Evolutionary conservation across 352 stramenopile species (phyloP).

Genomic region (Pythium oligandrum): DNA sequence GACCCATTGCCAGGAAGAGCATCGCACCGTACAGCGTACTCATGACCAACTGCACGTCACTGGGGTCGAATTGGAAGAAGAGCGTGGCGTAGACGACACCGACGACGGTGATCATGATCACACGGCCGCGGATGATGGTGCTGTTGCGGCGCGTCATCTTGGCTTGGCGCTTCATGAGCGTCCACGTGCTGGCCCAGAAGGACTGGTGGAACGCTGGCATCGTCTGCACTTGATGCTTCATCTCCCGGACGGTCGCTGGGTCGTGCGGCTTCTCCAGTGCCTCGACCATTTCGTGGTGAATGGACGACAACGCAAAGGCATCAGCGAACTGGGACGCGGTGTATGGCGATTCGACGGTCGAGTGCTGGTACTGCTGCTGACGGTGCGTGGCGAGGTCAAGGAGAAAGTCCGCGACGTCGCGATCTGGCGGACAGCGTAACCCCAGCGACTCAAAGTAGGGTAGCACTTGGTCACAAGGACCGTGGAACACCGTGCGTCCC

Average conservation of each 20-base stretch:
- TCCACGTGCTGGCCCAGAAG: slow-evolving; percentile 2
- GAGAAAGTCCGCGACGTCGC: slow-evolving; percentile 21
- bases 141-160: slow-evolving; percentile 39
- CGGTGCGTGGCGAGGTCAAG: slow-evolving; percentile 15
- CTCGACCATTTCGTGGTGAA: not conserved
- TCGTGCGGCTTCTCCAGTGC: too few relatives aligned
- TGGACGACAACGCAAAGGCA: slow-evolving; percentile 4
- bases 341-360: too few relatives aligned
- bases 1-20: slow-evolving; percentile 65
- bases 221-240: not conserved
- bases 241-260: not conserved
- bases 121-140: slow-evolving; percentile 21
- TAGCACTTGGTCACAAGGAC: slow-evolving; percentile 42
- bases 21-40: slow-evolving; percentile 70
- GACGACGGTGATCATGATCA: slow-evolving; percentile 25
- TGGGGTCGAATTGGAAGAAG: slow-evolving; percentile 27
- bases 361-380: slow-evolving; percentile 11
- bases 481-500: slow-evolving; percentile 19
- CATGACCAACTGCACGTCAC: slow-evolving; percentile 25
- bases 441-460: slow-evolving; percentile 69
- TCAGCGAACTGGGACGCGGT: not conserved
- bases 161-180: slow-evolving; percentile 27
- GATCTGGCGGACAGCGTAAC: slow-evolving; percentile 22
- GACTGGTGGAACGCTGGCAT: slow-evolving; percentile 12
- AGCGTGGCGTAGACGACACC: slow-evolving; percentile 24